Conservation (phyloP, 1,284 basidiomycete genomes). For the Irpex lacteus region DNA sequence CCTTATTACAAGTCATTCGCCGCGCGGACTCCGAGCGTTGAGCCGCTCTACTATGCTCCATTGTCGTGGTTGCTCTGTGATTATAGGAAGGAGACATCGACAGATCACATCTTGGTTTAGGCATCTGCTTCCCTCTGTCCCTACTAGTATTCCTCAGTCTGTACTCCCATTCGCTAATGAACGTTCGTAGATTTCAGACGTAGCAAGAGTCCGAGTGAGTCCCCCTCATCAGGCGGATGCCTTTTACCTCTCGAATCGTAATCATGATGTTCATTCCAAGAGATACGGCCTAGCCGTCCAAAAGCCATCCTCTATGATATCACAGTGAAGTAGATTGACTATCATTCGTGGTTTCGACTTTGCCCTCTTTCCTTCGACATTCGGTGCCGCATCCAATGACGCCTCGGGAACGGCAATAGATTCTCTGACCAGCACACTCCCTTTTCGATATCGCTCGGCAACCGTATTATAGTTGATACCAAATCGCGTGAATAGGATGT, state of each 20-base stretch:
- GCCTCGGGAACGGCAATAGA: background rate
- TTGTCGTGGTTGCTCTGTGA: too few relatives aligned
- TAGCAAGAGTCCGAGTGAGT: too few relatives aligned
- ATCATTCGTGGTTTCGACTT: conserved; percentile 31
- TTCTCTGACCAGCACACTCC: conserved; percentile 79
- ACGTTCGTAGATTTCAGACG: too few relatives aligned
- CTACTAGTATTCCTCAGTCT: too few relatives aligned
- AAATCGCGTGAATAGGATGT: conserved; percentile 83
- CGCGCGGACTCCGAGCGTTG: too few relatives aligned
- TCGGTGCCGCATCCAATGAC: too few relatives aligned
- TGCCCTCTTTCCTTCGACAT: conserved; percentile 26
- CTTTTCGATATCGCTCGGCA: conserved; percentile 78
- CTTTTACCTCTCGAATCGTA: background rate
- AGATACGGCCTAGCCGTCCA: conserved; percentile 61
- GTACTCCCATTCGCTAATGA: too few relatives aligned
- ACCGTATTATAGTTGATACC: conserved; percentile 87
- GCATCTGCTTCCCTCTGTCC: too few relatives aligned
- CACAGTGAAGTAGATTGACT: conserved; percentile 69
- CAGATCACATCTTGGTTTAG: too few relatives aligned
- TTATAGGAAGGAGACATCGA: too few relatives aligned
- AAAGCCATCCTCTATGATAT: conserved; percentile 81
- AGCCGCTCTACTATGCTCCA: too few relatives aligned
- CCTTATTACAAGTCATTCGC: too few relatives aligned
- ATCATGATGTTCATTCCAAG: conserved; percentile 18
- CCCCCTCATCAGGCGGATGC: background rate